Conservation (phyloP, 768 basidiomycete species). For the Sporobolomyces roseus region DNA sequence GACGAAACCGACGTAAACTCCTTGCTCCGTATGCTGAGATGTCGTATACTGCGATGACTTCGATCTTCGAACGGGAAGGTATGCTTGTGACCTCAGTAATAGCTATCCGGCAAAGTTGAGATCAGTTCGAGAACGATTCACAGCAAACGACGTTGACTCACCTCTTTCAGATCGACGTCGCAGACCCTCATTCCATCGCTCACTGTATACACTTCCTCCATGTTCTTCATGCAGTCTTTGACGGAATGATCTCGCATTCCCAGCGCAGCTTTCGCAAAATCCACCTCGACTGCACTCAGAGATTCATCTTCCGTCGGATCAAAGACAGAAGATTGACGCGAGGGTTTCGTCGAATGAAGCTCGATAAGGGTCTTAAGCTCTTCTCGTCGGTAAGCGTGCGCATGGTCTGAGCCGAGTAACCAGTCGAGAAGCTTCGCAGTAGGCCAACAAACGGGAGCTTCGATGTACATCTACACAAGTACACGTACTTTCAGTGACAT, state of each 20-base stretch:
- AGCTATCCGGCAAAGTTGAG: not conserved
- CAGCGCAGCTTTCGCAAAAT: not conserved
- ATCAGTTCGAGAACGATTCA: not conserved
- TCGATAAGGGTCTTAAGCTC: slow-evolving; percentile 52
- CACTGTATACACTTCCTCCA: not conserved
- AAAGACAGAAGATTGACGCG: too few relatives aligned
- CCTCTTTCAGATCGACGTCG: slow-evolving; percentile 21
- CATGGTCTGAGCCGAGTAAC: slow-evolving; percentile 69
- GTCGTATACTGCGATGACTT: not conserved
- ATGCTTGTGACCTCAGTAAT: not conserved
- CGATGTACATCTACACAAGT: slow-evolving; percentile 39
- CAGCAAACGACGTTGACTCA: not conserved
- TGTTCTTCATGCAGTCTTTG: not conserved
- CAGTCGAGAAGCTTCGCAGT: slow-evolving; percentile 69
- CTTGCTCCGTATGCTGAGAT: too few relatives aligned
- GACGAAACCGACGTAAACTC: not conserved
- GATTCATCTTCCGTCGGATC: not conserved
- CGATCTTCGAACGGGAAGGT: slow-evolving; percentile 10
- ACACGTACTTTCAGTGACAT: not conserved
- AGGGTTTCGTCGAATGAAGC: slow-evolving; percentile 45
- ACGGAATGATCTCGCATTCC: not conserved
- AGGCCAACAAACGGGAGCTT: slow-evolving; percentile 65
- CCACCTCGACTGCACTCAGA: slow-evolving; percentile 10
- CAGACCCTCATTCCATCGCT: slow-evolving; percentile 15
- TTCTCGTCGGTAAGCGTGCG: slow-evolving; percentile 46